phyloP scores from a whole-genome alignment of 2,329 filamentous ascomycete genomes.

The Arthrobotrys megalospora region DNA sequence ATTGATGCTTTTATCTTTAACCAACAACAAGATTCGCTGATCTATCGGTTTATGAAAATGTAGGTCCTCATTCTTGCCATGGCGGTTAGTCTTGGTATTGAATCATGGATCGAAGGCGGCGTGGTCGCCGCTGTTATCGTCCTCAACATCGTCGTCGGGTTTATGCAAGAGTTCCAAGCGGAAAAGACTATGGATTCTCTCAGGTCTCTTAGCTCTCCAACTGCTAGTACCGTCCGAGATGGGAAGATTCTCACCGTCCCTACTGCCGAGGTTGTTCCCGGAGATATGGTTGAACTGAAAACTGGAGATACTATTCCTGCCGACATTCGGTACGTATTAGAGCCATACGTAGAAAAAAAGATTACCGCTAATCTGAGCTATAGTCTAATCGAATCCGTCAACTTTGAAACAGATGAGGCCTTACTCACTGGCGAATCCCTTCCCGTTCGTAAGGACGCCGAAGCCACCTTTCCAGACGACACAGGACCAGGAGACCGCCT shows the following conservation, averaged over 20 bases:
- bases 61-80: slow-evolving; percentile 73
- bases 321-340: slow-evolving; percentile 68
- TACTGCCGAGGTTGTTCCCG: slow-evolving; percentile 73
- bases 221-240: slow-evolving; percentile 71
- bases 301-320: slow-evolving; percentile 69
- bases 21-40: slow-evolving; percentile 29
- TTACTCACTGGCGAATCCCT: slow-evolving; percentile 76
- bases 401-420: slow-evolving; percentile 75
- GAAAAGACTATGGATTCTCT: slow-evolving; percentile 73
- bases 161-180: slow-evolving; percentile 72
- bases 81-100: slow-evolving; percentile 74
- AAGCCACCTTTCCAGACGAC: slow-evolving; percentile 70
- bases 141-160: slow-evolving; percentile 75
- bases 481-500: slow-evolving; percentile 76
- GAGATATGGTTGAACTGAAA: slow-evolving; percentile 74
- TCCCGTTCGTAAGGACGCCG: slow-evolving; percentile 72
- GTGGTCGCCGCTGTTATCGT: slow-evolving; percentile 74
- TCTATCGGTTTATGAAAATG: slow-evolving; percentile 44
- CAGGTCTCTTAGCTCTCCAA: slow-evolving; percentile 71
- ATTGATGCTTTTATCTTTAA: not conserved
- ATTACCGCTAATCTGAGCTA: not conserved
- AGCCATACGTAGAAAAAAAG: slow-evolving; percentile 68
- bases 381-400: slow-evolving; percentile 71
- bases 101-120: slow-evolving; percentile 75
- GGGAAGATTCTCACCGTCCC: slow-evolving; percentile 71